Evolutionary conservation across 2,329 filamentous ascomycete species (phyloP).

Genomic region (Penicillium sp.): DNA sequence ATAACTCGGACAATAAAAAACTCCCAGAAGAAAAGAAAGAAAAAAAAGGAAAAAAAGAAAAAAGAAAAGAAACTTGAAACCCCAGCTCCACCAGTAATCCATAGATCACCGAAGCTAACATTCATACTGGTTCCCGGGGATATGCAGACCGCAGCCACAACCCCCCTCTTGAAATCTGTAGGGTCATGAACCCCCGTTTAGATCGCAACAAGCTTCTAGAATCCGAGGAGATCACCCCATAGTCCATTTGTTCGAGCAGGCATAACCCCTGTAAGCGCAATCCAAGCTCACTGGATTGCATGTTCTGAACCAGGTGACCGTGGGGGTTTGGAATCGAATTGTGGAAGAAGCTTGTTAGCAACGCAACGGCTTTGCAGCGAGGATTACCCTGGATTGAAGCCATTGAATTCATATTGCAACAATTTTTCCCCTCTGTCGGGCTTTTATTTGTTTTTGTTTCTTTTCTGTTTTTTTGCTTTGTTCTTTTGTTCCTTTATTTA

Average conservation of each 20-base stretch:
- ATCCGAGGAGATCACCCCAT: slow-evolving; percentile 6
- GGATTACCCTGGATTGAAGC: background rate
- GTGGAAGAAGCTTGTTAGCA: slow-evolving; percentile 12
- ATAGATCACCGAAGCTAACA: background rate
- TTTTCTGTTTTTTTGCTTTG: background rate
- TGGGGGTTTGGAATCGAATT: background rate
- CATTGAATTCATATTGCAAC: background rate
- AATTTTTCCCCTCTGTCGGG: background rate
- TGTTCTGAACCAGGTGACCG: background rate
- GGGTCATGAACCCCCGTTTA: slow-evolving; percentile 4
- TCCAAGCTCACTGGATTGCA: slow-evolving; percentile 3
- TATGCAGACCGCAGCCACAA: slow-evolving; percentile 5
- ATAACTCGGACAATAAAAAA: slow-evolving; percentile 3
- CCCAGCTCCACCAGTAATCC: background rate
- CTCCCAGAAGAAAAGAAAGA: background rate
- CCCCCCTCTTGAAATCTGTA: background rate
- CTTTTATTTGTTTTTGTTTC: too few species aligned
- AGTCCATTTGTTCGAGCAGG: background rate
- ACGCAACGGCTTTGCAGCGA: background rate
- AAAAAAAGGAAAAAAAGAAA: background rate
- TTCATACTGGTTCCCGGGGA: background rate
- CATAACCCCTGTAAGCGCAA: slow-evolving; percentile 5
- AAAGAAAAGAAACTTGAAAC: background rate
- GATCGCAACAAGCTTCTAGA: slow-evolving; percentile 11
- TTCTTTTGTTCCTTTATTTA: background rate